These are phyloP conservation scores for Cladosporium sp. DNA, from an alignment of 2,329 filamentous ascomycete genomes.

Conservation along the genomic window DNA sequence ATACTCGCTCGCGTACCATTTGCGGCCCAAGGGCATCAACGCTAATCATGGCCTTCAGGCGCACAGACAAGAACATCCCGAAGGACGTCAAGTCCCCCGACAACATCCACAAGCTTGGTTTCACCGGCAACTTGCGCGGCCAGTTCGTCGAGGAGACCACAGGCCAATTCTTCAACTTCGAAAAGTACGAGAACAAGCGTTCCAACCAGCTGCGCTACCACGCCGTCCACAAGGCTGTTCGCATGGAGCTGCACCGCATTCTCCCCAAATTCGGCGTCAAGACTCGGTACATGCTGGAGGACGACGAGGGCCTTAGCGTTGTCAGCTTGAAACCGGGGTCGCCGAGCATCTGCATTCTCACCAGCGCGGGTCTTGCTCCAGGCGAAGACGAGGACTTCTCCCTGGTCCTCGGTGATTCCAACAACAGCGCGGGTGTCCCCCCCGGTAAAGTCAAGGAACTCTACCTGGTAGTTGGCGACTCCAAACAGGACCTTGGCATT, in stretches of 20 bases:
- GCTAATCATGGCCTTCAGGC: slow-evolving; percentile 69
- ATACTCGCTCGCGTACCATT: slow-evolving; percentile 24
- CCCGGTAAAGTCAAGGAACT: slow-evolving; percentile 52
- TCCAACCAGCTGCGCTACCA: slow-evolving; percentile 71
- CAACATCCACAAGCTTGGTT: slow-evolving; percentile 74
- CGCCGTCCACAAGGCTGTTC: slow-evolving; percentile 59
- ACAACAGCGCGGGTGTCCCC: slow-evolving; percentile 6
- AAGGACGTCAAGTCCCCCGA: slow-evolving; percentile 66
- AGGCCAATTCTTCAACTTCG: slow-evolving; percentile 72
- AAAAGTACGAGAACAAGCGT: slow-evolving; percentile 64
- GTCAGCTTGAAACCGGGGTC: slow-evolving; percentile 37
- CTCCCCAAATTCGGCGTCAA: slow-evolving; percentile 28
- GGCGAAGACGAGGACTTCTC: slow-evolving; percentile 58
- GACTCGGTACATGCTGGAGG: slow-evolving; percentile 27
- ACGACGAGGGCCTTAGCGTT: slow-evolving; percentile 15
- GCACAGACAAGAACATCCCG: slow-evolving; percentile 68
- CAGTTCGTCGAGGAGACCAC: slow-evolving; percentile 26
- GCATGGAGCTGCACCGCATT: slow-evolving; percentile 30
- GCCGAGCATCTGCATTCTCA: slow-evolving; percentile 70
- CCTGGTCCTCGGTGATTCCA: slow-evolving; percentile 71
- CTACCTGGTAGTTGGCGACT: slow-evolving; percentile 74
- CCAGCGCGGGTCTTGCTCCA: slow-evolving; percentile 28
- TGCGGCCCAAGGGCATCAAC: neutral
- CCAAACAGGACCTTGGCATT: slow-evolving; percentile 70
- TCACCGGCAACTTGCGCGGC: slow-evolving; percentile 20